Evolutionary conservation across 495 filamentous ascomycete species (phyloP), one percentile per base, ranked within the genome.

Genomic region (Sordaria brevicollis): DNA sequence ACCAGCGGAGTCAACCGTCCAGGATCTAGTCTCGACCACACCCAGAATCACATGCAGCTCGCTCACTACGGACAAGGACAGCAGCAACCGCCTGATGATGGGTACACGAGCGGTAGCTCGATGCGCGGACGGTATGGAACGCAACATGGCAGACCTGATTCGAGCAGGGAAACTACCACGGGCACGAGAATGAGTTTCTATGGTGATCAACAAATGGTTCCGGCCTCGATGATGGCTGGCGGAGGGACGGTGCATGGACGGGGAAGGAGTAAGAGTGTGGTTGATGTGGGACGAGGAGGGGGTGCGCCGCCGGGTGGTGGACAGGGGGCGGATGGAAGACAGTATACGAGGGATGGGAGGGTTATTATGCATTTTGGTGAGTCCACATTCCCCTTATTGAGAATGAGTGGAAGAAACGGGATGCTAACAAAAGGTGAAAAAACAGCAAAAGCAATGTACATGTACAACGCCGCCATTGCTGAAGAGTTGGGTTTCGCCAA

Each of bases 401-500:
- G 34, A 15, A 29, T 57, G 17, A 19, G n/a, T 21, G 34, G 31
- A 31, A n/a, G n/a, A n/a, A 35, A 29, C 37, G 19, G n/a, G 10
- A 74, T 69, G 65, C 75, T 79, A 71, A 78, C 70, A 29, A 38
- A 3, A 19, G 67, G 21, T 37, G 4, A 13, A 10, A 0, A 13
- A 17, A 41, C 72, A 99, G 95, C 96, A 62, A 91, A 93, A 68
- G 93, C 96, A 65, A 83, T 97, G 83, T 99, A 98, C 80, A 88
- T 91, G 83, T 99, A 99, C 81, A 88, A 89, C 74, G 92, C 95
- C 0, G 93, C 92, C 17, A 99, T 99, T 69, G 91, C 94, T 0
- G 95, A 97, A 75, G 96, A 99, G 79, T 84, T 99, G 36, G 90
- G 91, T 19, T 99, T 99, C 75, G 85, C 87, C 11, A 98, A 98